Conservation (phyloP, 2,329 filamentous ascomycete species). For the Calcarisporium arbuscula region DNA sequence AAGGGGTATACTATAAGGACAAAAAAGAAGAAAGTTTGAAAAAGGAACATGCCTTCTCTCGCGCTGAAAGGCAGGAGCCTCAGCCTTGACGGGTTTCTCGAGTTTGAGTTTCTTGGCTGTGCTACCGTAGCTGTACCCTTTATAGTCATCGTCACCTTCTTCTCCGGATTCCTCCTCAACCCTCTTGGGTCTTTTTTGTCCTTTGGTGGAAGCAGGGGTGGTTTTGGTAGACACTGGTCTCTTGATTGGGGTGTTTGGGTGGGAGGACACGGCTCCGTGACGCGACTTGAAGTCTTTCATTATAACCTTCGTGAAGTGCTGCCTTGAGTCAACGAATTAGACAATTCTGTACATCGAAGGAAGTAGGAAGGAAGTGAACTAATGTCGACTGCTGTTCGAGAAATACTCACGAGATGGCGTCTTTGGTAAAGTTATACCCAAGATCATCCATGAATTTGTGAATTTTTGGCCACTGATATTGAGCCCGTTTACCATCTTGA, state of each 20-base stretch:
- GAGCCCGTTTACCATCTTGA: slow-evolving; percentile 17
- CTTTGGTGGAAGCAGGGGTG: slow-evolving; percentile 2
- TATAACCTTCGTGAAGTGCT: slow-evolving; percentile 33
- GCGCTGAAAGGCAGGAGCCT: too few relatives aligned
- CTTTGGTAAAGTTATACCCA: slow-evolving; percentile 29
- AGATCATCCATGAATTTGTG: slow-evolving; percentile 23
- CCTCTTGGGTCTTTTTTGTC: too few relatives aligned
- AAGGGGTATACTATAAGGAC: too few relatives aligned
- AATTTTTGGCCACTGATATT: slow-evolving; percentile 27
- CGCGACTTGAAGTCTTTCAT: slow-evolving; percentile 27
- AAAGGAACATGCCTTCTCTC: too few relatives aligned
- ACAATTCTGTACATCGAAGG: too few relatives aligned
- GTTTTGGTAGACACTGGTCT: slow-evolving; percentile 3
- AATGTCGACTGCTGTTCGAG: too few relatives aligned
- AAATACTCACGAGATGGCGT: slow-evolving; percentile 30
- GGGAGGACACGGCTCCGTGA: slow-evolving; percentile 11
- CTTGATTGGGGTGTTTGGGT: slow-evolving; percentile 5
- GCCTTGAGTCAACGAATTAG: slow-evolving; percentile 17
- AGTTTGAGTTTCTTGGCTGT: too few relatives aligned
- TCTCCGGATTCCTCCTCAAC: too few relatives aligned
- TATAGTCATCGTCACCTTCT: slow-evolving; percentile 7
- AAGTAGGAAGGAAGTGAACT: too few relatives aligned
- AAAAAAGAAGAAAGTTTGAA: too few relatives aligned
- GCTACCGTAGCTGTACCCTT: too few relatives aligned
- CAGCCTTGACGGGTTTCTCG: too few relatives aligned